Conservation (phyloP, 495 filamentous ascomycete genomes). For the Penicillium longicatenatum region DNA sequence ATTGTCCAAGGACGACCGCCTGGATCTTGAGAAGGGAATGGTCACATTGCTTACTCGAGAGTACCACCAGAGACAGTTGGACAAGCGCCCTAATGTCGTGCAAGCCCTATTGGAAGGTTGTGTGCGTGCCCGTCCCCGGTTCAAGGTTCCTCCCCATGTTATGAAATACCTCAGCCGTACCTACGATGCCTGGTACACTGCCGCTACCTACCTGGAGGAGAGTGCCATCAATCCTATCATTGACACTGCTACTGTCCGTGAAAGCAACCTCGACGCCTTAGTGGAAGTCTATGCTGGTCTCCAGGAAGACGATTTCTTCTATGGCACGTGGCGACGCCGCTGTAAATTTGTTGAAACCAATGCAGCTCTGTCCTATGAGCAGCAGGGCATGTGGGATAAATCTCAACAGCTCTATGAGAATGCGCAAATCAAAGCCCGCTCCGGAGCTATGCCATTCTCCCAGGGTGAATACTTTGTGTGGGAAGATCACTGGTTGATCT, state of each 20-base stretch:
- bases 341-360: conserved; percentile 97
- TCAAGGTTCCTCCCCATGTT: conserved; percentile 92
- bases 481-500: conserved; percentile 99
- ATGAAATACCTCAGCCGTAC: conserved; percentile 90
- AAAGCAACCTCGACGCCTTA: conserved; percentile 92
- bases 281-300: conserved; percentile 86
- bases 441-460: conserved; percentile 89
- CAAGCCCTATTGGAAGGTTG: conserved; percentile 85
- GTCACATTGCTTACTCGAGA: conserved; percentile 88
- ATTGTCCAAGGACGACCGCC: conserved; percentile 80
- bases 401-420: conserved; percentile 94
- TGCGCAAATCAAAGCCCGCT: conserved; percentile 95
- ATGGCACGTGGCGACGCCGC: conserved; percentile 93
- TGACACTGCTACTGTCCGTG: conserved; percentile 78
- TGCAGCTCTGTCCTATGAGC: conserved; percentile 93
- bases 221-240: conserved; percentile 78
- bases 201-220: conserved; percentile 80
- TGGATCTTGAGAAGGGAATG: conserved; percentile 87
- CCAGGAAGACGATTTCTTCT: conserved; percentile 95
- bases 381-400: conserved; percentile 99
- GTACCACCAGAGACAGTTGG: conserved; percentile 89
- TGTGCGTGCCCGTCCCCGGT: conserved; percentile 76
- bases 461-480: conserved; percentile 97
- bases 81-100: conserved; percentile 91
- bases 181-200: conserved; percentile 95